Percentiles rank a stretch among this genome's conserved stretches.
Conservation (phyloP, 345 rosid species). For the Bruguiera gymnorhiza region DNA sequence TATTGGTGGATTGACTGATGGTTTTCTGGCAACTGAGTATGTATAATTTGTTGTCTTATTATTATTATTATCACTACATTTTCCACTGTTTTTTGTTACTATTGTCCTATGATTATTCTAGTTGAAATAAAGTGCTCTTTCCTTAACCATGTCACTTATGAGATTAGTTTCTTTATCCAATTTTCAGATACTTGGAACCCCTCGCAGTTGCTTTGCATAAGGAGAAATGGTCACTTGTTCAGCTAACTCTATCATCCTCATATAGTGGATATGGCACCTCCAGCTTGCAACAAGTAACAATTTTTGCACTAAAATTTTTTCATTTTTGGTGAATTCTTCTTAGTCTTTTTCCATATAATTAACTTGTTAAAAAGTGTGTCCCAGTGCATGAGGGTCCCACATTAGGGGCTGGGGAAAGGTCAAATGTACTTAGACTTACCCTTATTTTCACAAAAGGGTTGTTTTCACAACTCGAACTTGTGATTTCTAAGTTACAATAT, state of each 20-base stretch:
- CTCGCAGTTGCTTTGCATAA: slow-evolving; percentile 85
- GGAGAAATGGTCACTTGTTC: slow-evolving; percentile 97
- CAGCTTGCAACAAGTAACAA: slow-evolving; percentile 79
- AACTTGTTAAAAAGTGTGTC: too few relatives aligned
- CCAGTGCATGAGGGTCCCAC: too few relatives aligned
- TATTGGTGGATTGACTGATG: slow-evolving; percentile 88
- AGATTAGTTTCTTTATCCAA: slow-evolving; percentile 7
- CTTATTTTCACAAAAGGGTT: too few relatives aligned
- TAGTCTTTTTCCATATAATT: background rate
- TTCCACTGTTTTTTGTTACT: too few relatives aligned
- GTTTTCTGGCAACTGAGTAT: slow-evolving; percentile 87
- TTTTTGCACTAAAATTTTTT: slow-evolving; percentile 1
- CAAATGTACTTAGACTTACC: too few relatives aligned
- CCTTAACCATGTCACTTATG: background rate
- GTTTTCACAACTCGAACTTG: too few relatives aligned
- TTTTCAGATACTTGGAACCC: slow-evolving; percentile 85
- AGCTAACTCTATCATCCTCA: slow-evolving; percentile 80
- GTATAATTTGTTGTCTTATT: slow-evolving; percentile 22
- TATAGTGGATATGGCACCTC: slow-evolving; percentile 88
- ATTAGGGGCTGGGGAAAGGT: too few relatives aligned
- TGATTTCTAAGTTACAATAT: too few relatives aligned
- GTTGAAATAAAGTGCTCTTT: background rate
- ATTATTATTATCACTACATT: background rate
- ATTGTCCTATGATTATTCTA: background rate
- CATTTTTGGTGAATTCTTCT: background rate